Conservation (phyloP, 345 rosid genomes). For the Salix suchowensis region DNA sequence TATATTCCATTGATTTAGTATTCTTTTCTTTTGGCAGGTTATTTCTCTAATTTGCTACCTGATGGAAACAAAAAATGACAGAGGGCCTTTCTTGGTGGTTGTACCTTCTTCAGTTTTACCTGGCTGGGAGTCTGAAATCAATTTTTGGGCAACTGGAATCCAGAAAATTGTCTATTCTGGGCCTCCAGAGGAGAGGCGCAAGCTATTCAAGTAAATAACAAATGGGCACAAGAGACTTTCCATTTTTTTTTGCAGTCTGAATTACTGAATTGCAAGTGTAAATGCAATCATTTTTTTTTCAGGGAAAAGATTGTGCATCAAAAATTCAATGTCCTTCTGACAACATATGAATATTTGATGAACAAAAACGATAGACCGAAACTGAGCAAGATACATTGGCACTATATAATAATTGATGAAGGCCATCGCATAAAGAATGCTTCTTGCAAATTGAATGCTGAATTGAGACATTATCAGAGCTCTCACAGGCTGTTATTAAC, state of each 20-base stretch:
- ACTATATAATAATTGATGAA: slow-evolving; percentile 88
- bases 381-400: slow-evolving; percentile 85
- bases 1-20: slow-evolving; percentile 6
- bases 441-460: slow-evolving; percentile 94
- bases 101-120: slow-evolving; percentile 90
- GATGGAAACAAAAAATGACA: slow-evolving; percentile 83
- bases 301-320: slow-evolving; percentile 86
- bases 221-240: background rate
- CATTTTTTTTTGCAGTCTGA: background rate
- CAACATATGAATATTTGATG: slow-evolving; percentile 93
- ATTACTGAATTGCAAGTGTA: slow-evolving; percentile 10
- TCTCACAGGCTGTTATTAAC: slow-evolving; percentile 80
- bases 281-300: slow-evolving; percentile 26
- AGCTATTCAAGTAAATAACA: slow-evolving; percentile 67
- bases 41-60: slow-evolving; percentile 77
- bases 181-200: slow-evolving; percentile 88
- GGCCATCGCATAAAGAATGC: slow-evolving; percentile 98
- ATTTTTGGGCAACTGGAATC: slow-evolving; percentile 78
- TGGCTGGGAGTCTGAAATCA: slow-evolving; percentile 87
- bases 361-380: slow-evolving; percentile 96
- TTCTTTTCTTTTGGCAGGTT: slow-evolving; percentile 40
- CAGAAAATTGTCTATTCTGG: slow-evolving; percentile 76
- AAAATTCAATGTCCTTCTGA: slow-evolving; percentile 84
- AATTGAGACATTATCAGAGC: slow-evolving; percentile 81
- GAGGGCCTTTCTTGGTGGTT: slow-evolving; percentile 90